Conservation (phyloP, 345 rosid species). For the Boechera stricta region DNA sequence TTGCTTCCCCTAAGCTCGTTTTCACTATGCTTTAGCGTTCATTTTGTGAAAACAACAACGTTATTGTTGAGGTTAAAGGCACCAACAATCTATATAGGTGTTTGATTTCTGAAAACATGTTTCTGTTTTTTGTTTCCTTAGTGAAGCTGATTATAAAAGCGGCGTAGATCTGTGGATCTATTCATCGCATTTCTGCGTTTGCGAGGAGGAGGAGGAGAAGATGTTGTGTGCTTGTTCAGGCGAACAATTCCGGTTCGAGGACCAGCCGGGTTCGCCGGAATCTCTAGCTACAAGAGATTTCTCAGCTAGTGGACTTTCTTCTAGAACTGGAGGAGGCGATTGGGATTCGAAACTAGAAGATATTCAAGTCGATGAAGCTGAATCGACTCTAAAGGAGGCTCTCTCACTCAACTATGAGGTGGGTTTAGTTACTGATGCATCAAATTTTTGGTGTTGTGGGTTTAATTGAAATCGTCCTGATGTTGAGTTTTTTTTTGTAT, state of each 20-base stretch:
- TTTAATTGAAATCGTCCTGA: constrained; percentile 2
- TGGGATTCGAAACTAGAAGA: constrained; percentile 88
- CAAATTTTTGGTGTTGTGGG: background rate
- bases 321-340: constrained; percentile 60
- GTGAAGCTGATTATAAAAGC: constrained; percentile 8
- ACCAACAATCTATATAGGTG: background rate
- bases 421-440: constrained; percentile 19
- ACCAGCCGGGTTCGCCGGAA: constrained; percentile 86
- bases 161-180: constrained; percentile 24
- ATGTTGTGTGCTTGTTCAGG: constrained; percentile 99
- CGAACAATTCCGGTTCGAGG: constrained; percentile 89
- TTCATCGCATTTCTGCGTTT: background rate
- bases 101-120: background rate
- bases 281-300: constrained; percentile 94
- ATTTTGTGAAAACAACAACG: background rate
- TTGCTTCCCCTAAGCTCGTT: background rate
- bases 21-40: background rate
- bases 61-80: background rate
- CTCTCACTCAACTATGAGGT: constrained; percentile 98
- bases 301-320: constrained; percentile 86
- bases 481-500: background rate
- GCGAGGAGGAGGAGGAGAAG: constrained; percentile 45
- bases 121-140: background rate
- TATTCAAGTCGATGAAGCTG: constrained; percentile 87
- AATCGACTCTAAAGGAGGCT: constrained; percentile 94